Base-by-base conservation (phyloP, 352 stramenopile genomes). In the Phytopythium chamaehyphon region DNA sequence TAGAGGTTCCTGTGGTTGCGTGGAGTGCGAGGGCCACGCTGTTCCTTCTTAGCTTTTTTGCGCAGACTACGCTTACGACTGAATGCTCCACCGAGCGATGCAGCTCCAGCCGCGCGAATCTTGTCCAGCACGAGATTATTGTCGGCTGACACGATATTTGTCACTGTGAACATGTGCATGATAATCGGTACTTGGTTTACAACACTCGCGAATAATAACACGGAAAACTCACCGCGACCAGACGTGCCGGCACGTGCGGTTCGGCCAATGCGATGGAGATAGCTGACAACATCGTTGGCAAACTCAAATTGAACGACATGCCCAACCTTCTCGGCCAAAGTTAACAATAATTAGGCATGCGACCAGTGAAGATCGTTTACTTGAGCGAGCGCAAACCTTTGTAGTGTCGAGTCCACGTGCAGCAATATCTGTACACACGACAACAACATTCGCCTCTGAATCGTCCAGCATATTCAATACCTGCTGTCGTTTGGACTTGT, bases 261-360 rank as follows among this genome's bases (percentile, higher is more conserved):
- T 39, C 79, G 79, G 2, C 83, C 83, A 42, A 89, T 88, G 55
- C 83, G 79, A 52, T 93, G 83, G 40, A 93, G 65, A 42, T 89
- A 85, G 51, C 75, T 88, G 52, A 93, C 78, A n/a, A 89, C 73
- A 52, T 93, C 78, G 49, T 62, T 78, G 10, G 83, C 83, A 50
- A 90, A 93, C 54, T 93, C 83, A 52, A 84, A 88, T 61, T 93
- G 83, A 0, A 93, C 63, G 36, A 93, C 83, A 48, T 93, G 79
- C 4, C 60, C 44, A 40, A 71, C 62, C 54, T 67, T 19, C 40
- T 14, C 4, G 16, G 9, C 5, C 37, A 42, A 12, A 36, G 16
- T 9, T 19, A 14, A 19, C n/a, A 18, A 1, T 9, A 2, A 36
- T 1, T 26, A 12, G 33, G n/a, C 33, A 16, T 54, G n/a, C 4